These are phyloP conservation scores for Agarophyton chilense DNA, from an alignment of 23 red algal species.

Conservation along the genomic window DNA sequence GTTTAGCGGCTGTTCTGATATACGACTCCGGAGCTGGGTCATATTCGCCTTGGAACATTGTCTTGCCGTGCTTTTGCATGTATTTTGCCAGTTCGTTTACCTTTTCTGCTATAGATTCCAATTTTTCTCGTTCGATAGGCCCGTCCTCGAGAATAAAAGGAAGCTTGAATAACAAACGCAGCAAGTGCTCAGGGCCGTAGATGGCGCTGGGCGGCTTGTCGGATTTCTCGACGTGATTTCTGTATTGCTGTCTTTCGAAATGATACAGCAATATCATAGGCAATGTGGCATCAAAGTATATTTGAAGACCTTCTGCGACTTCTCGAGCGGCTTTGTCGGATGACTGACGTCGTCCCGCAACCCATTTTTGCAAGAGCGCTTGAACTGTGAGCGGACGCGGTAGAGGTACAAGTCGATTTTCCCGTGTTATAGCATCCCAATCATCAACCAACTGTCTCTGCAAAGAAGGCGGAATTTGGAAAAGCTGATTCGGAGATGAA, in stretches of 20 bases:
- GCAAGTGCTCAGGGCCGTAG: slow-evolving; percentile 95
- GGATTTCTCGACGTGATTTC: neutral
- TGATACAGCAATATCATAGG: slow-evolving; percentile 91
- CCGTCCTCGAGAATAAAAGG: slow-evolving; percentile 67
- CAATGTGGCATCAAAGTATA: slow-evolving; percentile 82
- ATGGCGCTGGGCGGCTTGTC: slow-evolving; percentile 62
- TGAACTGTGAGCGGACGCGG: slow-evolving; percentile 79
- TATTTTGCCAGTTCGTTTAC: slow-evolving; percentile 81
- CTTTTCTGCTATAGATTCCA: slow-evolving; percentile 78
- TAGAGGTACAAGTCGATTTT: slow-evolving; percentile 68
- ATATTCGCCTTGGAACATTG: slow-evolving; percentile 62
- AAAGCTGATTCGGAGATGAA: slow-evolving; percentile 34
- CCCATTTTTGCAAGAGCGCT: slow-evolving; percentile 80
- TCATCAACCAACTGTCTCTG: slow-evolving; percentile 90
- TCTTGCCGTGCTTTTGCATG: slow-evolving; percentile 76
- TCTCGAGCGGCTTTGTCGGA: slow-evolving; percentile 67
- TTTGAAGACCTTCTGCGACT: slow-evolving; percentile 73
- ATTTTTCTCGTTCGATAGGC: slow-evolving; percentile 44
- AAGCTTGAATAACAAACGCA: slow-evolving; percentile 88
- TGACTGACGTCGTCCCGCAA: slow-evolving; percentile 22
- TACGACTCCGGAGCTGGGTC: slow-evolving; percentile 38
- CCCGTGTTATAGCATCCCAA: slow-evolving; percentile 88
- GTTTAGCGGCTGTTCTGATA: slow-evolving; percentile 6
- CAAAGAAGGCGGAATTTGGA: slow-evolving; percentile 78
- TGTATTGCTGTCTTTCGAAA: slow-evolving; percentile 88